Evolutionary conservation across 2,329 filamentous ascomycete genomes (phyloP), one percentile per base, ranked within the genome.

Genomic region (Epichloe baconii): DNA sequence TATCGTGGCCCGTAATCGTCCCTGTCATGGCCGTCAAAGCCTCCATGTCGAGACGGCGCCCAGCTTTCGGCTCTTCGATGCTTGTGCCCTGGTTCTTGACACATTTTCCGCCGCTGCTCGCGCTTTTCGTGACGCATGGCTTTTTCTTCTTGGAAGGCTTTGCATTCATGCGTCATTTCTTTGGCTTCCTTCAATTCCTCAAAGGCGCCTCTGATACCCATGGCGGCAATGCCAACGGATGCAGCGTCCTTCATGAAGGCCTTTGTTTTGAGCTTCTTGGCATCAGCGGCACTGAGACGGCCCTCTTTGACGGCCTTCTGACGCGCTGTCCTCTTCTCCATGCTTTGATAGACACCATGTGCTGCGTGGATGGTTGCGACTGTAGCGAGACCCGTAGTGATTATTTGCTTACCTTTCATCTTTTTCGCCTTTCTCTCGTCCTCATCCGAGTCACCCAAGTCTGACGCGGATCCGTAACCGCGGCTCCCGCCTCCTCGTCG

Each of bases 331-430:
- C 76, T 71, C 66, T 77, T 77, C 62, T 78, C 74, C 73, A 79
- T 72, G 64, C 75, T 79, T 59, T 73, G 67, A 61, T 79, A 80
- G 59, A 80, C 74, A 56, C 69, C 76, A 60, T 80, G 72, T 57
- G 74, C 76, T 57, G 78, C 78, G 63, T 80, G 77, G 58, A 81
- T 78, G 57, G 76, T 80, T 61, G 78, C 77, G 55, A 79, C 74
- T 49, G 75, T 71, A 50, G 78, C 78, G 52, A 80, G 66, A 45
- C 76, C 77, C 7, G 76, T 74, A 50, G 74, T 79, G 52, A 81
- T 56, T 54, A 79, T 58, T 70, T 79, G 77, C 73, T 80, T 80
- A 78, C 77, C 76, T 77, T 70, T 76, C 71, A 80, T 77, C 63
- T 77, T 79, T 63, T 70, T 74, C 38, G 70, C 70, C 54, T 68